Evolutionary conservation across 2,329 filamentous ascomycete genomes (phyloP), one percentile per base, ranked within the genome.

Genomic region (Colletotrichum cuscutae): DNA sequence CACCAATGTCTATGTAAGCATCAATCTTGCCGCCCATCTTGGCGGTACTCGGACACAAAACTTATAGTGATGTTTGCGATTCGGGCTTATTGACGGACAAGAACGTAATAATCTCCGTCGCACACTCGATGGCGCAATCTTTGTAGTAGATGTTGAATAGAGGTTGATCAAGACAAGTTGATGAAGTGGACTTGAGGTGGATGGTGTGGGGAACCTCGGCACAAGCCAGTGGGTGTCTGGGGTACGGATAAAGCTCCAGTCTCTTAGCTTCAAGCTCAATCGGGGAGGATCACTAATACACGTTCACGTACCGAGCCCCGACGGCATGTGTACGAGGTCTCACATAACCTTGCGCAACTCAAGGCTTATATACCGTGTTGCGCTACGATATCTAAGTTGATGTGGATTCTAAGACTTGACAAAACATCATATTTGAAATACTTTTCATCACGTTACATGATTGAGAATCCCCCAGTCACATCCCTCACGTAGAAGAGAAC

Each of bases 1-100:
- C 82, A 93, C 92, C 89, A 78, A 91, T 88, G 81, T 94, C 92
- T 68, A 94, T 75, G 78, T 93, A 94, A 62, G 87, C 88, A 74
- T 92, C 90, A 76, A 94, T 93, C 68, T 87, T 87, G 66, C 88
- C 86, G 24, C 84, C 85, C 91, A 93, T 92, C 52, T 57, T 80
- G 77, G 67, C 62, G n/a, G 46, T 22, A 26, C 32, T 26, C 13
- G 5, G n/a, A 9, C 8, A 11, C 28, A 19, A n/a, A 19, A 52
- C n/a, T 12, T 13, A 5, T 13, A 9, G 26, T n/a, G 24, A 49
- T 13, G 6, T 3, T 3, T 15, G 19, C 13, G 2, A 22, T 7
- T 46, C 46, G 12, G 49, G n/a, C 4, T 32, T 8, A 32, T 42
- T 24, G 30, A 42, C 24, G 28, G 30, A 26, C 22, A 32, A 53